phyloP scores from a whole-genome alignment of 768 basidiomycete genomes.

The Kwoniella mangroviensis region DNA sequence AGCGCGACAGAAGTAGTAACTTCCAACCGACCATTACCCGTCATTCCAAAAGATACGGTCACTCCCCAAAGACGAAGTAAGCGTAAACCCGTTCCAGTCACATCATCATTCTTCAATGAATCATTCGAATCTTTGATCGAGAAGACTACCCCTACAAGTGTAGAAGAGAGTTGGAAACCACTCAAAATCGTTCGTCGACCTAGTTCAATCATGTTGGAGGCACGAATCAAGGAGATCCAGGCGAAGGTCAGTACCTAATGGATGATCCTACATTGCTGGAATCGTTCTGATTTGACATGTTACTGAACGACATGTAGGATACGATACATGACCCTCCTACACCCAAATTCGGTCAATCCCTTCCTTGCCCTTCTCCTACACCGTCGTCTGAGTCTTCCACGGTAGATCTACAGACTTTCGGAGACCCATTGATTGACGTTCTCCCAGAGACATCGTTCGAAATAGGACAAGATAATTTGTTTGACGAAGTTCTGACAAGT shows the following conservation, averaged over 20 bases:
- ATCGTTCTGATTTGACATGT: no score
- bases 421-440: background rate
- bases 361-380: background rate
- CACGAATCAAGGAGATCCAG: background rate
- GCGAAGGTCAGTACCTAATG: background rate
- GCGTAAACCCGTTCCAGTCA: background rate
- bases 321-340: constrained; percentile 4
- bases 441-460: constrained; percentile 15
- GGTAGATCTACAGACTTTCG: background rate
- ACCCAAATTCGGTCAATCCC: background rate
- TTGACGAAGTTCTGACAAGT: constrained; percentile 16
- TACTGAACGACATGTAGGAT: background rate
- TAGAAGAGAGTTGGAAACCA: background rate
- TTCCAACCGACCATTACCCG: background rate
- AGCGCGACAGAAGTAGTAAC: background rate
- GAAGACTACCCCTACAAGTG: background rate
- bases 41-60: background rate
- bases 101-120: constrained; percentile 1
- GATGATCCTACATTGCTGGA: no score
- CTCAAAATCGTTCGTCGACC: background rate
- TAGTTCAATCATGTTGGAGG: background rate
- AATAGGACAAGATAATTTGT: constrained; percentile 11
- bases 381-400: background rate
- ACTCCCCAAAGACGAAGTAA: background rate
- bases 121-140: constrained; percentile 9